phyloP scores from a whole-genome alignment of 306 rosid species.

The Prunus davidiana region DNA sequence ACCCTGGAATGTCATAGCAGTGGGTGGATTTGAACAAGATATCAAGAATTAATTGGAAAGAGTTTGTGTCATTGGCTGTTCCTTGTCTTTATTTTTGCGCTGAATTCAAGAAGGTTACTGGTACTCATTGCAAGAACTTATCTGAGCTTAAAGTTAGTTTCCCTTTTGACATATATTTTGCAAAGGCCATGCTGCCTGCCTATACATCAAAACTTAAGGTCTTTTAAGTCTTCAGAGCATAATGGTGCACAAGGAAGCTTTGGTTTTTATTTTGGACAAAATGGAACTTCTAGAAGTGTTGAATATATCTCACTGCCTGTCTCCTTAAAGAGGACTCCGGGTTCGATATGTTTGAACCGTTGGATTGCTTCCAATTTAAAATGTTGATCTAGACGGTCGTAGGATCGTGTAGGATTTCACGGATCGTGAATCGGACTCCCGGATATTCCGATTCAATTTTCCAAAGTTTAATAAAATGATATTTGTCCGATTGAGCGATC shows the following conservation, averaged over 20 bases:
- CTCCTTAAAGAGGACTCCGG: not conserved
- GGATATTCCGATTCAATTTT: too few relatives aligned
- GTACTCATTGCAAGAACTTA: conserved; percentile 19
- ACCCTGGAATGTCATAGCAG: not conserved
- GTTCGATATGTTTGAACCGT: too few relatives aligned
- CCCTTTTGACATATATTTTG: not conserved
- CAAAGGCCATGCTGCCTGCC: not conserved
- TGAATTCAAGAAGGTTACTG: not conserved
- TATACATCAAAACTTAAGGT: conserved; percentile 11
- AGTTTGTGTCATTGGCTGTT: conserved; percentile 29
- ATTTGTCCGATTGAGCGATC: too few relatives aligned
- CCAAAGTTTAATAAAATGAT: too few relatives aligned
- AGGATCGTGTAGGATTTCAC: too few relatives aligned
- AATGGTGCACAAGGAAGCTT: conserved; percentile 7
- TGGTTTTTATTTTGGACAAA: not conserved
- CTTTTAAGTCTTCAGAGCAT: conserved; percentile 16
- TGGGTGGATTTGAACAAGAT: not conserved
- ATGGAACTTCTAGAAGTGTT: conserved; percentile 16
- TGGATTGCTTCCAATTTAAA: too few relatives aligned
- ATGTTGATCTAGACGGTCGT: too few relatives aligned
- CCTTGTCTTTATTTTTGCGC: not conserved
- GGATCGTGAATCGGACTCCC: too few relatives aligned
- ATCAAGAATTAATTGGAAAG: conserved; percentile 17
- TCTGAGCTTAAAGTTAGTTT: not conserved
- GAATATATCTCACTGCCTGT: conserved; percentile 25